A percentile compares a stretch with the other conserved stretches of the same genome.
Conservation (phyloP, 352 stramenopile genomes). For the Phytophthora parvispora region DNA sequence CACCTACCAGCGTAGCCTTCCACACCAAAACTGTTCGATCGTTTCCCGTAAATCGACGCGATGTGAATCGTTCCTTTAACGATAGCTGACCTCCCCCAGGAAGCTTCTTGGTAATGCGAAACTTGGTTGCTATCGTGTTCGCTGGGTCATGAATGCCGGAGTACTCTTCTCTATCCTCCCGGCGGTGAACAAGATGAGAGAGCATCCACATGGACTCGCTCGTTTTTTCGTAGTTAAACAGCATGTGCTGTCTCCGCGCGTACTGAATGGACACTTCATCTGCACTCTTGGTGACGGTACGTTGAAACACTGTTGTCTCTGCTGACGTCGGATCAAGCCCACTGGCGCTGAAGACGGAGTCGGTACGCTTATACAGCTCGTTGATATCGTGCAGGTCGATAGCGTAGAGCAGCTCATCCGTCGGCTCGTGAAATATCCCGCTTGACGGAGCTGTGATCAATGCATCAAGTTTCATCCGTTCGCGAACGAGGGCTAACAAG, state of each 20-base stretch:
- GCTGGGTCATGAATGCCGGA: not conserved
- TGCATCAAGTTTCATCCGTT: not conserved
- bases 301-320: slow-evolving; percentile 5
- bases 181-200: slow-evolving; percentile 4
- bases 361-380: not conserved
- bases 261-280: not conserved
- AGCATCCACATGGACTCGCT: slow-evolving; percentile 6
- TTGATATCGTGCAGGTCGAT: slow-evolving; percentile 4
- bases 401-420: slow-evolving; percentile 2
- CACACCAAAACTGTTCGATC: slow-evolving; percentile 3
- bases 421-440: not conserved
- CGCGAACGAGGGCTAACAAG: not conserved
- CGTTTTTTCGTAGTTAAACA: slow-evolving; percentile 11
- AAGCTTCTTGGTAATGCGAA: slow-evolving; percentile 4
- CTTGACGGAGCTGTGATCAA: not conserved
- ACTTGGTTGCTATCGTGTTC: slow-evolving; percentile 3
- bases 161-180: slow-evolving; percentile 3
- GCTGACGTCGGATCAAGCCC: not conserved
- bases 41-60: not conserved
- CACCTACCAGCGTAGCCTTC: slow-evolving; percentile 4
- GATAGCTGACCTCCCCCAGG: not conserved
- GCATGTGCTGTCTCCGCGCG: slow-evolving; percentile 6
- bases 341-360: not conserved
- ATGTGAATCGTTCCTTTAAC: not conserved
- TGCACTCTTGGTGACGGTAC: not conserved